Conservation (phyloP, 495 filamentous ascomycete genomes). For the Aspergillus biplanus region DNA sequence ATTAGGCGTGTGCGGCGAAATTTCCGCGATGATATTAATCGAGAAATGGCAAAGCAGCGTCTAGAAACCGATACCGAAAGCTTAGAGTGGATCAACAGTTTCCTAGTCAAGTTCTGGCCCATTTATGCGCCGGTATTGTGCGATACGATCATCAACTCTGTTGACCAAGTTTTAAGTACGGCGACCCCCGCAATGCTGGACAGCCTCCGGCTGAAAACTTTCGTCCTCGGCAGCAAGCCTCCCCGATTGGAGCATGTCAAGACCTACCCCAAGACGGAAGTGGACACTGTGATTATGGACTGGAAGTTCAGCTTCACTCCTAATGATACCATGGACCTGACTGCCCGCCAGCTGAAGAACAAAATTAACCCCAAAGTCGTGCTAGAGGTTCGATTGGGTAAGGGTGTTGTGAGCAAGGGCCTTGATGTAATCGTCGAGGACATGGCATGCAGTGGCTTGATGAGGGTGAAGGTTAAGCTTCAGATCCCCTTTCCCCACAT, state of each 20-base stretch:
- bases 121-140: conserved; percentile 95
- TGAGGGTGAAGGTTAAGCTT: conserved; percentile 97
- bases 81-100: conserved; percentile 99
- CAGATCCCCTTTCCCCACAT: conserved; percentile 95
- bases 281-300: conserved; percentile 96
- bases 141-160: conserved; percentile 86
- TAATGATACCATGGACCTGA: conserved; percentile 91
- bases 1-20: conserved; percentile 92
- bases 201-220: conserved; percentile 86
- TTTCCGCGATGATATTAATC: conserved; percentile 89
- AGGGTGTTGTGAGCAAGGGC: conserved; percentile 93
- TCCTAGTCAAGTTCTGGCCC: conserved; percentile 98
- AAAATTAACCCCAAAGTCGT: conserved; percentile 97
- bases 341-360: conserved; percentile 83
- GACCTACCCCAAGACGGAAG: conserved; percentile 94
- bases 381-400: conserved; percentile 89
- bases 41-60: conserved; percentile 88
- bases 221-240: conserved; percentile 91
- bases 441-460: conserved; percentile 90
- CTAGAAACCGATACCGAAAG: conserved; percentile 93
- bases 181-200: conserved; percentile 92
- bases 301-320: conserved; percentile 99
- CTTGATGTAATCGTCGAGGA: conserved; percentile 97
- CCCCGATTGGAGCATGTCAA: conserved; percentile 96
- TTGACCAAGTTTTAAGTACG: conserved; percentile 93